Base-by-base conservation (phyloP, 176 grass and related monocot species). In the Aegilops tauschii region DNA sequence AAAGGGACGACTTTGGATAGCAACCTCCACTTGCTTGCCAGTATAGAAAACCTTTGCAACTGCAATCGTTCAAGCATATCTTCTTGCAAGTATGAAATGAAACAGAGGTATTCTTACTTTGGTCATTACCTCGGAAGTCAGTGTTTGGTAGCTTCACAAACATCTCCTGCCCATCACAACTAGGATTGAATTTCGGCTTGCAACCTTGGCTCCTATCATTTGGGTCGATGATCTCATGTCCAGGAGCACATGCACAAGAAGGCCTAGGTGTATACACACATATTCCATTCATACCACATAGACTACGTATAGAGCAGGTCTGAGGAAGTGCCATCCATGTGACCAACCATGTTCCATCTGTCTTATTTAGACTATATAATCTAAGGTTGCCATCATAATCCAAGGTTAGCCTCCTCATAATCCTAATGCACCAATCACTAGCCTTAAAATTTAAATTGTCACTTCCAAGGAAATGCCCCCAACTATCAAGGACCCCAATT, bases 201-300 rank as follows among this genome's bases (percentile, higher is more conserved):
- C 90, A 92, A 14, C 90, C 93, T 92, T 92, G 79, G 73, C 82
- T 88, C 85, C 86, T 56, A 6, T 90, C 68, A 66, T 32, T 90
- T 84, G 82, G 70, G 17, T 95, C 86, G 3, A 76, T 49, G 31
- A 88, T 44, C 49, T 90, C 67, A 76, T 88, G 80, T 74, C 76
- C 80, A 72, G 87, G 90, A 39, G 82, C 77, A 77, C 93, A 92
- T 12, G 37, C 80, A 65, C 93, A 95, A 12, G 83, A 54, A 21
- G 81, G 74, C 31, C 23, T 79, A 12, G 86, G 87, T 0, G 47
- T 86, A 28, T 97, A 76, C 8, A 86, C 85, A 14, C 92, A 97
- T 59, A 97, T 81, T 78, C 89, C 92, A 13, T 97, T 90, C 20
- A n/a, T 81, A 4, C 94, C 90, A 16, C 94, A 97, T 28, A 90